These are phyloP conservation scores for Aspergillus conjunctus DNA, from an alignment of 495 filamentous ascomycete species.

Conservation along the genomic window DNA sequence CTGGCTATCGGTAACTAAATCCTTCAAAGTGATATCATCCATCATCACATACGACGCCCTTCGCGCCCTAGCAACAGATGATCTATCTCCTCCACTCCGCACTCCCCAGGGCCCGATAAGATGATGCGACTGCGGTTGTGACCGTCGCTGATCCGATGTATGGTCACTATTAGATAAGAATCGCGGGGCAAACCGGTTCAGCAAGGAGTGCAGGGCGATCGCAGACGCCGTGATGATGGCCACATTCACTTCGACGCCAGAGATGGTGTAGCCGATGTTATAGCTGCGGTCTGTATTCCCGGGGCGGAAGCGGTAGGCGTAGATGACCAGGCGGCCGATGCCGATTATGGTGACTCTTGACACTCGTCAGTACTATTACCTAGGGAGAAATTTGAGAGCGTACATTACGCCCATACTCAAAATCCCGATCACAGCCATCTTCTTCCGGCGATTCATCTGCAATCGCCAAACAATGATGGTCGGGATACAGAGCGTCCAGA, in stretches of 20 bases:
- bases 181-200: neutral
- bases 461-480: slow-evolving; percentile 50
- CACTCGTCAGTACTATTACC: neutral
- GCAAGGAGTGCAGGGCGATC: neutral
- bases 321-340: slow-evolving; percentile 33
- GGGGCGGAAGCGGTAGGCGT: slow-evolving; percentile 27
- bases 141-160: neutral
- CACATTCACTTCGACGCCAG: slow-evolving; percentile 56
- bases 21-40: neutral
- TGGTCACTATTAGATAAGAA: neutral
- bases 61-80: neutral
- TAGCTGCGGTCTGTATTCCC: slow-evolving; percentile 30
- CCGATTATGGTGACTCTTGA: slow-evolving; percentile 54
- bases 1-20: neutral
- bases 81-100: neutral
- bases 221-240: slow-evolving; percentile 53
- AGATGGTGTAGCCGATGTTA: slow-evolving; percentile 52
- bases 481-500: slow-evolving; percentile 50
- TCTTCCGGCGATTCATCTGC: slow-evolving; percentile 46
- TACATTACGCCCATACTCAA: slow-evolving; percentile 47
- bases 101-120: neutral
- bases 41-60: slow-evolving; percentile 6
- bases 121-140: slow-evolving; percentile 3
- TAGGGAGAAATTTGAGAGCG: slow-evolving; percentile 19
- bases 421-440: slow-evolving; percentile 46